phyloP scores from a whole-genome alignment of 176 grass and related monocot genomes.

The Oryza nivara region DNA sequence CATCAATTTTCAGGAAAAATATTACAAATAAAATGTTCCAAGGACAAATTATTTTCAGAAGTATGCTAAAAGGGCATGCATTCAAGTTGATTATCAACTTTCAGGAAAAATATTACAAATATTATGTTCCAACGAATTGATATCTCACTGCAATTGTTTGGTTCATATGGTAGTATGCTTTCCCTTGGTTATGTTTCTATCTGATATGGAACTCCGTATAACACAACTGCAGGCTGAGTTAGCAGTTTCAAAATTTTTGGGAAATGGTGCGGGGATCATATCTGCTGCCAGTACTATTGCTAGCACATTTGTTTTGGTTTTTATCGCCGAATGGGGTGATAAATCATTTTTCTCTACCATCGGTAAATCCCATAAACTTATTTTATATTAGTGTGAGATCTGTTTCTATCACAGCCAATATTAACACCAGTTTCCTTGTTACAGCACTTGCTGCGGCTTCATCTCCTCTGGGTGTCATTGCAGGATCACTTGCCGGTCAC shows the following conservation, averaged over 20 bases:
- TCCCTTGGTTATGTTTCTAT: constrained; percentile 17
- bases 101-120: constrained; percentile 11
- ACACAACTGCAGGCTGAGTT: constrained; percentile 74
- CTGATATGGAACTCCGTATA: constrained; percentile 6
- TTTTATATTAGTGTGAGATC: background rate
- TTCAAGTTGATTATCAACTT: no score
- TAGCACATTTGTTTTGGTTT: constrained; percentile 97
- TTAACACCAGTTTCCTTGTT: constrained; percentile 27
- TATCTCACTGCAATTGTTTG: background rate
- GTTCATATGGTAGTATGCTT: background rate
- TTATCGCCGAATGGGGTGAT: constrained; percentile 98
- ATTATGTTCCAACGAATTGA: background rate
- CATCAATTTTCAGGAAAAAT: background rate
- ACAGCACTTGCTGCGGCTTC: constrained; percentile 95
- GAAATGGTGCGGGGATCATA: constrained; percentile 89
- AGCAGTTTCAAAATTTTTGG: constrained; percentile 94
- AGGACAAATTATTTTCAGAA: constrained; percentile 17
- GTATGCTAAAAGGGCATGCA: background rate
- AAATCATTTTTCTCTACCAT: constrained; percentile 99
- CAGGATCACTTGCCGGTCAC: constrained; percentile 85
- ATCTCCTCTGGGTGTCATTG: constrained; percentile 94
- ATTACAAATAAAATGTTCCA: background rate
- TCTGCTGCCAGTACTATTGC: constrained; percentile 76
- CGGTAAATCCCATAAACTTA: constrained; percentile 46
- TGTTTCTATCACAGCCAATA: constrained; percentile 31